A percentile compares a stretch with the other conserved stretches of the same genome.
Evolutionary conservation across 2,329 filamentous ascomycete genomes (phyloP).

Genomic region (Cytospora chrysosperma): DNA sequence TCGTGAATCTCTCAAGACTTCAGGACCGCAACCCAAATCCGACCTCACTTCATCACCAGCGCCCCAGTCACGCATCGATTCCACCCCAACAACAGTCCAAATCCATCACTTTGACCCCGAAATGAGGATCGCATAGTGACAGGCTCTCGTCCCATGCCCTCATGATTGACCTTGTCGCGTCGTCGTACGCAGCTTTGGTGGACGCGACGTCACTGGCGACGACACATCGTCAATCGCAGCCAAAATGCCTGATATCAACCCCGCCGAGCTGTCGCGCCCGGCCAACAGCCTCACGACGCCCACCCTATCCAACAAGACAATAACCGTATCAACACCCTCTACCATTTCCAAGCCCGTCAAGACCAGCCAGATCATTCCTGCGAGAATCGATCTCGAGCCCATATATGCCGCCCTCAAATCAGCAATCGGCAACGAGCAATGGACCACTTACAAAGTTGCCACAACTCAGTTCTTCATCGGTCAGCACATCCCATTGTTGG

Average conservation of each 20-base stretch:
- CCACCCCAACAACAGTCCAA: slow-evolving; percentile 40
- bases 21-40: slow-evolving; percentile 30
- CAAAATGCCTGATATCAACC: slow-evolving; percentile 68
- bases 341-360: slow-evolving; percentile 53
- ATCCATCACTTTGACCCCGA: slow-evolving; percentile 44
- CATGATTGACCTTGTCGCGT: slow-evolving; percentile 39
- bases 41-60: slow-evolving; percentile 30
- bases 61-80: slow-evolving; percentile 41
- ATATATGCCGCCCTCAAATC: slow-evolving; percentile 62
- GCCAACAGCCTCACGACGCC: slow-evolving; percentile 58
- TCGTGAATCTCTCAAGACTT: slow-evolving; percentile 37
- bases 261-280: slow-evolving; percentile 65
- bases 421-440: slow-evolving; percentile 60
- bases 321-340: slow-evolving; percentile 50
- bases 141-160: slow-evolving; percentile 41
- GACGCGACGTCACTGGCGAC: slow-evolving; percentile 23
- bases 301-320: slow-evolving; percentile 56
- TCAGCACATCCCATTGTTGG: slow-evolving; percentile 35
- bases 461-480: slow-evolving; percentile 63
- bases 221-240: slow-evolving; percentile 22
- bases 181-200: neutral
- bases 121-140: slow-evolving; percentile 43
- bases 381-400: slow-evolving; percentile 66
- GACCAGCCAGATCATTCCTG: slow-evolving; percentile 61
- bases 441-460: slow-evolving; percentile 63